Base-by-base conservation (phyloP, 495 filamentous ascomycete genomes). In the Xylaria bambusicola region DNA sequence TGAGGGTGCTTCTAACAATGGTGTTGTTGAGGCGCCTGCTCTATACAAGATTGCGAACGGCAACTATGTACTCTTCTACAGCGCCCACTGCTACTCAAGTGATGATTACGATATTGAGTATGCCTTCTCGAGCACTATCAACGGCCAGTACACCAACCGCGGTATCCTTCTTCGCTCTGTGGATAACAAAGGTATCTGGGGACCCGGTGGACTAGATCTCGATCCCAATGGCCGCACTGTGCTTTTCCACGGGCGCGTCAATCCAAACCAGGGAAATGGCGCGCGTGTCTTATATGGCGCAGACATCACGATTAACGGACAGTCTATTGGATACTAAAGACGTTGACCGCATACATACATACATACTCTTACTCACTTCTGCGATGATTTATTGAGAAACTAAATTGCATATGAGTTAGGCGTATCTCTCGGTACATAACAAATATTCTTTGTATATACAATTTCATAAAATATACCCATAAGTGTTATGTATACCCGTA, bases 11-110 rank as follows among this genome's bases (percentile, higher is more conserved):
- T 62, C 62, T 6, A 84, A 86, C 65, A 76, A 82, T 3, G 81
- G 80, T 2, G 72, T 87, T 0, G 79, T 88, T 13, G 86, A 89
- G 69, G 87, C 85, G 15, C 86, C 86, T 1, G 74, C 75, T 23
- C 56, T 88, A 44, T 68, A 82, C 4, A 69, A 73, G 54, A 64
- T 73, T 15, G 70, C 61, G 27, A 75, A 75, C 41, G 80, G 78
- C 6, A 77, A 70, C 18, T 88, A 84, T 66, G 77, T 82, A 56
- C 71, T 89, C 3, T 86, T 86, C 56, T 89, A 84, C 68, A 85
- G 83, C 49, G 80, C 78, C 4, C 80, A 85, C 56, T 84, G 80
- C 66, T 87, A 74, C 63, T 78, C 73, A 0, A 78, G 75, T 42
- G 67, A 71, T 5, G 58, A 70, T 44, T 88, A 86, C 62, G 79